A percentile compares a stretch with the other conserved stretches of the same genome.
phyloP scores from a whole-genome alignment of 306 rosid species.

The Fragaria iinumae region DNA sequence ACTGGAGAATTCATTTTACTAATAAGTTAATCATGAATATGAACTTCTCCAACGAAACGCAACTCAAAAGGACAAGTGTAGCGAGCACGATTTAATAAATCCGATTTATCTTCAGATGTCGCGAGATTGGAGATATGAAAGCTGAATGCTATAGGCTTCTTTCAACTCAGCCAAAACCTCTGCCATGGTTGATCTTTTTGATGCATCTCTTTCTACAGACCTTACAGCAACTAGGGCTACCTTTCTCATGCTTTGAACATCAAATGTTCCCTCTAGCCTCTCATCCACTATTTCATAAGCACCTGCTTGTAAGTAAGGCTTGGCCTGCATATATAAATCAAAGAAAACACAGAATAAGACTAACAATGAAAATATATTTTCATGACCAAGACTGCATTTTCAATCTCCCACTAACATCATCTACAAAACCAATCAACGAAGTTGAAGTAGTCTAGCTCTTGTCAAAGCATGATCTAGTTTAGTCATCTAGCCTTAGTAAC shows the following conservation, averaged over 20 bases:
- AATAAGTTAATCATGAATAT: not conserved
- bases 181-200: conserved; percentile 78
- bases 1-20: not conserved
- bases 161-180: conserved; percentile 70
- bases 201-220: conserved; percentile 84
- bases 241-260: conserved; percentile 69
- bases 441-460: not conserved
- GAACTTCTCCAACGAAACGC: not conserved
- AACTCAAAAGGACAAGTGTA: not conserved
- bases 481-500: not conserved
- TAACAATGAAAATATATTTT: not conserved
- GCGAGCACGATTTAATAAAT: not conserved
- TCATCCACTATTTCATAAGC: conserved; percentile 83
- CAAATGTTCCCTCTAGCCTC: conserved; percentile 55
- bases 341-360: not conserved
- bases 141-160: conserved; percentile 70
- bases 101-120: conserved; percentile 28
- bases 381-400: not conserved
- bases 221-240: conserved; percentile 63
- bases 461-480: too few relatives aligned
- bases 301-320: conserved; percentile 91
- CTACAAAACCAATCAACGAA: not conserved
- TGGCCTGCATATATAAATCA: conserved; percentile 56
- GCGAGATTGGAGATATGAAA: conserved; percentile 54
- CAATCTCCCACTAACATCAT: not conserved